Evolutionary conservation across 306 rosid species (phyloP).

Genomic region (Fragaria ananassa): DNA sequence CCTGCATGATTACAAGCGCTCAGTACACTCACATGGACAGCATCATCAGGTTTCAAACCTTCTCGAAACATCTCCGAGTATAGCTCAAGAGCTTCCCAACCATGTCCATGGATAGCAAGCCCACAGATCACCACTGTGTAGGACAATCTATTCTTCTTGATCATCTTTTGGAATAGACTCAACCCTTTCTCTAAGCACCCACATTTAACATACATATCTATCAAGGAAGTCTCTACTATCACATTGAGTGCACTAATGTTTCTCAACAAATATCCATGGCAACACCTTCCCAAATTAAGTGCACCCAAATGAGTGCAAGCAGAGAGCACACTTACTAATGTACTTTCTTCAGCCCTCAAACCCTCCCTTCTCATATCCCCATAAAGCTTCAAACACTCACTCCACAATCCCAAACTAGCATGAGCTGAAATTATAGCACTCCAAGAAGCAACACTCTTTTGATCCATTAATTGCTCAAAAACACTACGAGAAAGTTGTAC

Average conservation of each 20-base stretch:
- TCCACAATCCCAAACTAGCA: conserved; percentile 62
- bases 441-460: conserved; percentile 79
- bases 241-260: conserved; percentile 69
- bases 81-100: conserved; percentile 62
- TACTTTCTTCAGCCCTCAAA: conserved; percentile 78
- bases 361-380: conserved; percentile 61
- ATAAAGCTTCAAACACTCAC: conserved; percentile 60
- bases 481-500: conserved; percentile 38
- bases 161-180: conserved; percentile 49
- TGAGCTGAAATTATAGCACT: conserved; percentile 77
- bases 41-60: conserved; percentile 66
- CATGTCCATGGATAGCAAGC: conserved; percentile 75
- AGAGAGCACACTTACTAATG: conserved; percentile 60
- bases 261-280: conserved; percentile 65
- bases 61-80: conserved; percentile 59
- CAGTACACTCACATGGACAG: conserved; percentile 55
- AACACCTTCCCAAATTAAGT: conserved; percentile 59
- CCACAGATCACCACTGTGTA: conserved; percentile 79
- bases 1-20: conserved; percentile 79
- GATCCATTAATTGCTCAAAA: conserved; percentile 45
- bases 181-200: conserved; percentile 68
- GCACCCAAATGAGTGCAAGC: conserved; percentile 87
- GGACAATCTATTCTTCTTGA: conserved; percentile 53
- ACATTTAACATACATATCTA: conserved; percentile 82
- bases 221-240: conserved; percentile 63